Percentiles rank a stretch among this genome's conserved stretches.
Evolutionary conservation across 2,329 filamentous ascomycete genomes (phyloP).

Genomic region (Sclerotinia nivalis): DNA sequence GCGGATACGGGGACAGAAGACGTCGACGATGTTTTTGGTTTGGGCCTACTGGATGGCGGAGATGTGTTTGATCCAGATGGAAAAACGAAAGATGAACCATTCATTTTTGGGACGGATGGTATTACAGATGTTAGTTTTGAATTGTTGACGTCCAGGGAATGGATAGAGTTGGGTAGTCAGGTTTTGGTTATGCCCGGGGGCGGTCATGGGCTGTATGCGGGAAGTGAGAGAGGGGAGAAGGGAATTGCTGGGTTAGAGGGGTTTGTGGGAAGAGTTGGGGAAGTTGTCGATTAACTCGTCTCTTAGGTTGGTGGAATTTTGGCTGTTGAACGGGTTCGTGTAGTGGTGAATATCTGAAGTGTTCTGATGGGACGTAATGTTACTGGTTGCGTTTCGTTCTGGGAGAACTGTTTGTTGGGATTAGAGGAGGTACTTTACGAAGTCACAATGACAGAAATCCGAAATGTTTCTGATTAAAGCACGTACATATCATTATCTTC

Average conservation of each 20-base stretch:
- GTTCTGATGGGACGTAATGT: not conserved
- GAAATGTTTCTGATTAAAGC: not conserved
- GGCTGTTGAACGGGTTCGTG: not conserved
- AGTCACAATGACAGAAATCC: not conserved
- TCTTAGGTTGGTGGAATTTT: not conserved
- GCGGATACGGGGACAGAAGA: constrained; percentile 36
- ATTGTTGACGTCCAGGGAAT: constrained; percentile 68
- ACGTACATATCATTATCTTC: not conserved
- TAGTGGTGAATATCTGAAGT: not conserved
- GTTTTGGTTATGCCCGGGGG: constrained; percentile 73
- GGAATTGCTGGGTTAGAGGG: constrained; percentile 65
- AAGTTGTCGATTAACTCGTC: constrained; percentile 54
- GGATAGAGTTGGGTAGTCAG: constrained; percentile 69
- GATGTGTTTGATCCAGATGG: constrained; percentile 45
- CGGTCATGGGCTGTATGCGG: constrained; percentile 58
- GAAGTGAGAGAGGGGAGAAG: constrained; percentile 55
- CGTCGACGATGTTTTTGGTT: constrained; percentile 56
- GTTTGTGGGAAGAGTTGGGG: constrained; percentile 67
- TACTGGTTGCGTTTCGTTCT: not conserved
- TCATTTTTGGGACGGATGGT: constrained; percentile 45
- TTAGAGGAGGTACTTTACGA: not conserved
- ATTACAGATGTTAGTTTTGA: constrained; percentile 62
- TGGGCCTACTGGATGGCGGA: constrained; percentile 51
- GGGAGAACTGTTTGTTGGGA: too few species aligned
- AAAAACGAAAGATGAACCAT: constrained; percentile 34